A percentile compares a stretch with the other conserved stretches of the same genome.
Evolutionary conservation across 257 asterid genomes (phyloP).

Genomic region (Catharanthus roseus): DNA sequence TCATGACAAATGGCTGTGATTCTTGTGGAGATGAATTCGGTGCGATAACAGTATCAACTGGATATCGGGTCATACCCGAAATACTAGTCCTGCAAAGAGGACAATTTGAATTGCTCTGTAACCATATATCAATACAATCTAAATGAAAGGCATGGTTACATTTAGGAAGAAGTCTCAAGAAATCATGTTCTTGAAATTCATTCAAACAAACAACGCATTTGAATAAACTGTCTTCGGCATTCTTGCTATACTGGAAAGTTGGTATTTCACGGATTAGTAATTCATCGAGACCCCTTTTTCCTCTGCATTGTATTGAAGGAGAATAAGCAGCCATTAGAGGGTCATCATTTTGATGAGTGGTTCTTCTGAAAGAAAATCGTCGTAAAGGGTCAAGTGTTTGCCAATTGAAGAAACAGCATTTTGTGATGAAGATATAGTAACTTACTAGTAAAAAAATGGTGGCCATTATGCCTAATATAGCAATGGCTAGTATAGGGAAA

Average conservation of each 20-base stretch:
- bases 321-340: slow-evolving; percentile 42
- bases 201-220: slow-evolving; percentile 70
- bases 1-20: slow-evolving; percentile 30
- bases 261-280: slow-evolving; percentile 59
- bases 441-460: slow-evolving; percentile 53
- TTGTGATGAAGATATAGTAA: slow-evolving; percentile 62
- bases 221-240: slow-evolving; percentile 23
- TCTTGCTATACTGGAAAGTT: slow-evolving; percentile 42
- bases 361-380: slow-evolving; percentile 34
- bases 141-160: slow-evolving; percentile 74
- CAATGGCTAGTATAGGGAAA: slow-evolving; percentile 68
- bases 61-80: slow-evolving; percentile 41
- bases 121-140: slow-evolving; percentile 83
- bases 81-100: slow-evolving; percentile 73
- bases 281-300: slow-evolving; percentile 79
- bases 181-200: slow-evolving; percentile 59
- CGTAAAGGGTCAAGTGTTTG: slow-evolving; percentile 56
- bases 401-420: slow-evolving; percentile 75
- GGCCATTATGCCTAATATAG: slow-evolving; percentile 60
- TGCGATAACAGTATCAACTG: slow-evolving; percentile 34
- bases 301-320: slow-evolving; percentile 42
- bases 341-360: slow-evolving; percentile 26
- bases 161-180: slow-evolving; percentile 60
- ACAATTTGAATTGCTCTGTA: slow-evolving; percentile 60
- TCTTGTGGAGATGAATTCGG: slow-evolving; percentile 83